Evolutionary conservation across 2,329 filamentous ascomycete species (phyloP).

Genomic region (Tolypocladium amazonense): DNA sequence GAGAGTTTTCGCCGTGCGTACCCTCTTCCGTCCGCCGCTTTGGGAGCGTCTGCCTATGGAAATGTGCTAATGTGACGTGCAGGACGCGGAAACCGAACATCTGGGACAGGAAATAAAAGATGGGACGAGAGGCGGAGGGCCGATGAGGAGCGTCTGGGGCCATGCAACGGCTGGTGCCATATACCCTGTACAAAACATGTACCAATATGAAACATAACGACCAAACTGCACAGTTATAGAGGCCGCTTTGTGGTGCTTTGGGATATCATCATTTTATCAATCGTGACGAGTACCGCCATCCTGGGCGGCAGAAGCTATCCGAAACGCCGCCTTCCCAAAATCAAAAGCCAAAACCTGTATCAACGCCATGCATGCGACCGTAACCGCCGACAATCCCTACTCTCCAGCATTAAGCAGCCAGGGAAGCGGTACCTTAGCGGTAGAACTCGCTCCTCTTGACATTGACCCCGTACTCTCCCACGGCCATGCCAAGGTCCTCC

Average conservation of each 20-base stretch:
- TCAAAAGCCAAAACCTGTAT: background rate
- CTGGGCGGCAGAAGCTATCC: background rate
- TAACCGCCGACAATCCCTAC: background rate
- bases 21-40: background rate
- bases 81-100: constrained; percentile 51
- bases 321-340: constrained; percentile 2
- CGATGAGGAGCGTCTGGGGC: constrained; percentile 6
- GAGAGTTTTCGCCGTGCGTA: constrained; percentile 80
- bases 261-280: background rate
- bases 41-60: background rate
- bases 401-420: background rate
- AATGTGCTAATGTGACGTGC: background rate
- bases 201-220: constrained; percentile 12
- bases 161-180: background rate
- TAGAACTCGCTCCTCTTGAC: constrained; percentile 98
- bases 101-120: constrained; percentile 30
- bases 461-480: constrained; percentile 95
- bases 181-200: constrained; percentile 18
- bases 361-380: constrained; percentile 4
- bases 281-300: background rate
- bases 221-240: background rate
- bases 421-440: constrained; percentile 37
- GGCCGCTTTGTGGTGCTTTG: background rate
- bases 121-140: constrained; percentile 6
- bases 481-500: constrained; percentile 97